Conservation (phyloP, 495 filamentous ascomycete species). For the Sporormia fimetaria region DNA sequence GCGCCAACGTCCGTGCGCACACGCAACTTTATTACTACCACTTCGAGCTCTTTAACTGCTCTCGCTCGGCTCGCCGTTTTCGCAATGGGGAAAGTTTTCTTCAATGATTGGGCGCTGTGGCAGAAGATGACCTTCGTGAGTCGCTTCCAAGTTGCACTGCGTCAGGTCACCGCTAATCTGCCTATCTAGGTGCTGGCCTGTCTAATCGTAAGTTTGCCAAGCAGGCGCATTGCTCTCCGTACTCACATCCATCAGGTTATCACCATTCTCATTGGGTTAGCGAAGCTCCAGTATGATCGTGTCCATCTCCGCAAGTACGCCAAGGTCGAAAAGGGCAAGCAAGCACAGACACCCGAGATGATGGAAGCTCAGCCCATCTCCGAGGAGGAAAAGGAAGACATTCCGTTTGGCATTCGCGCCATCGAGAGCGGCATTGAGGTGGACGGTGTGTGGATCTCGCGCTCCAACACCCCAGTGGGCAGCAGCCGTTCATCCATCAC, state of each 20-base stretch:
- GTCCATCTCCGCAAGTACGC: constrained; percentile 54
- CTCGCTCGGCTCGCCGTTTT: constrained; percentile 5
- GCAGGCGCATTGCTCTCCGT: background rate
- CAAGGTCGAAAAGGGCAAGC: constrained; percentile 52
- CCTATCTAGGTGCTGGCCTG: constrained; percentile 27
- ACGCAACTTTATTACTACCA: constrained; percentile 4
- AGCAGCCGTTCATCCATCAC: constrained; percentile 27
- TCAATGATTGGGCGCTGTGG: constrained; percentile 71
- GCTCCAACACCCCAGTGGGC: constrained; percentile 44
- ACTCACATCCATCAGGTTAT: constrained; percentile 39
- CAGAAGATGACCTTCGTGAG: constrained; percentile 85
- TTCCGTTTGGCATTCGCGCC: constrained; percentile 83
- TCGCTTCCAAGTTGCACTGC: constrained; percentile 15
- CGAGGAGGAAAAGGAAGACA: constrained; percentile 37
- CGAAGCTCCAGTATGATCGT: constrained; percentile 52
- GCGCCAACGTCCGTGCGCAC: background rate
- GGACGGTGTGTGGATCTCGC: constrained; percentile 81
- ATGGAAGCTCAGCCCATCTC: constrained; percentile 36
- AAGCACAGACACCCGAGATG: constrained; percentile 43
- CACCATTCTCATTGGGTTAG: constrained; percentile 38
- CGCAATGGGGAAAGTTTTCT: constrained; percentile 44
- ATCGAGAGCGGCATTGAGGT: constrained; percentile 76
- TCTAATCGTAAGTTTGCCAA: constrained; percentile 35
- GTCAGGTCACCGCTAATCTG: constrained; percentile 8
- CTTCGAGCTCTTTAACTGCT: constrained; percentile 3